Evolutionary conservation across 1,139 yeast genomes (phyloP).

Genomic region (Blastobotrys capitulatus): DNA sequence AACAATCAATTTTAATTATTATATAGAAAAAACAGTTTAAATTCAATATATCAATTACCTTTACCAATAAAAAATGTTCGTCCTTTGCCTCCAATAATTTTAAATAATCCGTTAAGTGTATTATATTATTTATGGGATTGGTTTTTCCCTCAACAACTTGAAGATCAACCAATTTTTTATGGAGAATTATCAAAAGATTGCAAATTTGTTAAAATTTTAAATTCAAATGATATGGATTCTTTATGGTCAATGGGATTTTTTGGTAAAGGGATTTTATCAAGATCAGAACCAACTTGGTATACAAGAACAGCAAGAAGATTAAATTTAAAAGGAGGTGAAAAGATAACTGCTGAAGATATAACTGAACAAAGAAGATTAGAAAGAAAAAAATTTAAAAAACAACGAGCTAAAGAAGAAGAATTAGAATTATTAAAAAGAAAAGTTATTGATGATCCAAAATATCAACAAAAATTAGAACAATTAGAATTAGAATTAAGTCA

Average conservation of each 20-base stretch:
- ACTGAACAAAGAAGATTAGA: conserved; percentile 70
- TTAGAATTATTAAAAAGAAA: conserved; percentile 28
- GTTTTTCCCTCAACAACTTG: conserved; percentile 32
- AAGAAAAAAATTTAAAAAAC: conserved; percentile 63
- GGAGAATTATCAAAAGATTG: conserved; percentile 37
- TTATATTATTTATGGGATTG: conserved; percentile 29
- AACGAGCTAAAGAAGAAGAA: conserved; percentile 38
- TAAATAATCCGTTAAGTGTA: conserved; percentile 35
- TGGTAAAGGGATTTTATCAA: conserved; percentile 84
- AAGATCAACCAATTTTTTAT: conserved; percentile 14
- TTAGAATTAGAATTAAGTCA: conserved; percentile 6
- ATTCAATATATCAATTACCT: conserved; percentile 37
- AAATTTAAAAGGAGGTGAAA: conserved; percentile 37
- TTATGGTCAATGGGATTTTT: conserved; percentile 88
- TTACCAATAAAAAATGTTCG: conserved; percentile 43
- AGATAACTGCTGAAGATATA: conserved; percentile 57
- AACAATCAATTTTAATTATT: neutral
- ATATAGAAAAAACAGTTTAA: conserved; percentile 25
- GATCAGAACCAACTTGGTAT: conserved; percentile 92
- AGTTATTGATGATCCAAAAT: conserved; percentile 18
- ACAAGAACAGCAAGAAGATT: conserved; percentile 55
- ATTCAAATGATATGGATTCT: conserved; percentile 44
- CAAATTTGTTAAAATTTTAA: conserved; percentile 38
- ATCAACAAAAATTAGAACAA: conserved; percentile 6
- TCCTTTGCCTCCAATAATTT: conserved; percentile 35